Evolutionary conservation across 306 rosid genomes (phyloP).

Genomic region (Lotus japonicus): DNA sequence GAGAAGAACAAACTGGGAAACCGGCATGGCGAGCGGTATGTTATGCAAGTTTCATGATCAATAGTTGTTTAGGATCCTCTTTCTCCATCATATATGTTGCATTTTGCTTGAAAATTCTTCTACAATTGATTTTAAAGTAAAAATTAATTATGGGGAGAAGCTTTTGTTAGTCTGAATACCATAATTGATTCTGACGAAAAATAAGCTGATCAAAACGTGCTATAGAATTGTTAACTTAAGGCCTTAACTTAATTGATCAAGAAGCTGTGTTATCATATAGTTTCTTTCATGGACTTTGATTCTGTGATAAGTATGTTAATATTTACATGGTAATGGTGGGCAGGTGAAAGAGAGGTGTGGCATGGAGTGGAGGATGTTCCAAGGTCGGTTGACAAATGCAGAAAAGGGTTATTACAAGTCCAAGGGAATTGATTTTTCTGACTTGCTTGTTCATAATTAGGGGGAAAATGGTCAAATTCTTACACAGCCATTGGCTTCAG

Average conservation of each 20-base stretch:
- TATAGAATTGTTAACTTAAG: background rate
- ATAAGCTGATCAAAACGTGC: no score
- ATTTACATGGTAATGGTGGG: constrained; percentile 3
- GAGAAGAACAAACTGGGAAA: constrained; percentile 67
- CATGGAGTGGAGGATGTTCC: constrained; percentile 96
- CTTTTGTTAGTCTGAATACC: no score
- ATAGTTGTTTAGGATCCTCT: background rate
- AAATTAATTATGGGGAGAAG: no score
- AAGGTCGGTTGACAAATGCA: constrained; percentile 66
- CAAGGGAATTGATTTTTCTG: constrained; percentile 41
- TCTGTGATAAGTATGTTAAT: constrained; percentile 6
- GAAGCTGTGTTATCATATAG: background rate
- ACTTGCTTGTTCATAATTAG: constrained; percentile 38
- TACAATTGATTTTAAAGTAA: no score
- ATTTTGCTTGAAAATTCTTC: background rate
- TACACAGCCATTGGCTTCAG: background rate
- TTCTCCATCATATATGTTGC: background rate
- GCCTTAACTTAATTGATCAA: background rate
- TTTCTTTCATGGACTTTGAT: background rate
- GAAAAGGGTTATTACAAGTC: constrained; percentile 64
- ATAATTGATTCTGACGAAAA: no score
- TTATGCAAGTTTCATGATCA: background rate
- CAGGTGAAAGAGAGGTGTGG: constrained; percentile 97
- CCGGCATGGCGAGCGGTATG: constrained; percentile 90
- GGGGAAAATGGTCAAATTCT: background rate